Percentiles rank a stretch among this genome's conserved stretches.
Evolutionary conservation across 192 early-diverging fungal genomes (phyloP).

Genomic region (Gamsiella multidivaricata): DNA sequence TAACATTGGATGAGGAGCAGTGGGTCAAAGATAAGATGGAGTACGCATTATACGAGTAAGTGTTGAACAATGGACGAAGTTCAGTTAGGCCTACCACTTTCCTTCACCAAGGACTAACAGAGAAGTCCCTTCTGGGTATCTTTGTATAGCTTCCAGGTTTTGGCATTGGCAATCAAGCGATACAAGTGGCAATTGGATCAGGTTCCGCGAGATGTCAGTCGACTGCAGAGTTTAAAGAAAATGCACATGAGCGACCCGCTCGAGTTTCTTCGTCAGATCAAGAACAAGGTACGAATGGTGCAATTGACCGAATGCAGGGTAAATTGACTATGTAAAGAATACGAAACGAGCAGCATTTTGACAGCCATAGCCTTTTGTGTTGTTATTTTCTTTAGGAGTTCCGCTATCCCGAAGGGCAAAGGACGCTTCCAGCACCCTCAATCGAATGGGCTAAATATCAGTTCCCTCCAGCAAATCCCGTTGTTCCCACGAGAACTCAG

Average conservation of each 20-base stretch:
- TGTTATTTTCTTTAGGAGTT: conserved; percentile 22
- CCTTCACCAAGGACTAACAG: not conserved
- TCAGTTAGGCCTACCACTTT: too few species aligned
- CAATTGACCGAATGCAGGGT: too few species aligned
- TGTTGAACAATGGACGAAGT: not conserved
- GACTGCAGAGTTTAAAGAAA: conserved; percentile 55
- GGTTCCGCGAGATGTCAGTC: conserved; percentile 55
- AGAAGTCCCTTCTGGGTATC: not conserved
- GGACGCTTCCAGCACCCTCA: conserved; percentile 28
- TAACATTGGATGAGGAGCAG: conserved; percentile 33
- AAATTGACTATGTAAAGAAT: too few species aligned
- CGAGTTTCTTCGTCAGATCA: conserved; percentile 54
- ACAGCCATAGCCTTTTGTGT: not conserved
- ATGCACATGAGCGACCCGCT: conserved; percentile 57
- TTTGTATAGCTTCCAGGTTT: conserved; percentile 22
- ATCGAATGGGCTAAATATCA: conserved; percentile 50
- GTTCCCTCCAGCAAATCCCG: conserved; percentile 44
- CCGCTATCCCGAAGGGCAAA: conserved; percentile 44
- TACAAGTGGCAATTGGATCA: conserved; percentile 57
- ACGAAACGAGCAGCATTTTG: not conserved
- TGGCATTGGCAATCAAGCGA: conserved; percentile 44
- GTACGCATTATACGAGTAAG: conserved; percentile 50
- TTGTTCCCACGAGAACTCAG: conserved; percentile 23
- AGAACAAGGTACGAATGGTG: conserved; percentile 59
- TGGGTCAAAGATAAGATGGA: conserved; percentile 49